Percentiles rank a stretch among this genome's conserved stretches.
These are phyloP conservation scores for Sugiyamaella americana DNA, from an alignment of 805 yeast genomes.

Conservation along the genomic window DNA sequence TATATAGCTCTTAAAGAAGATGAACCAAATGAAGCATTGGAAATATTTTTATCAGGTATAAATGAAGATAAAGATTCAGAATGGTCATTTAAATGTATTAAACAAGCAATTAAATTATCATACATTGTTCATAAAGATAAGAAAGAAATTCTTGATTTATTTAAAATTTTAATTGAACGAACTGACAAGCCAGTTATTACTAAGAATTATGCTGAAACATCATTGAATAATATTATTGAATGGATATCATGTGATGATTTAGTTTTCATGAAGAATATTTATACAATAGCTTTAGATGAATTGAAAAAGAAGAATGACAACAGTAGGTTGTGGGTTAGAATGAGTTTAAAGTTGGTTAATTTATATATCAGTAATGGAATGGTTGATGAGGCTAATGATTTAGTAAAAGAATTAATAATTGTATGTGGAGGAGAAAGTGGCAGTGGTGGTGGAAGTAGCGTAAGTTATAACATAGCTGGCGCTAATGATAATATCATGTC, in stretches of 20 bases:
- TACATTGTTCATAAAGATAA: conserved; percentile 17
- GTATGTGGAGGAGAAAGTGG: background rate
- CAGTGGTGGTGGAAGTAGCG: conserved; percentile 1
- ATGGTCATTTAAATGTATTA: conserved; percentile 32
- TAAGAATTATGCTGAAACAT: conserved; percentile 32
- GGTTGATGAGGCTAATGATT: conserved; percentile 5
- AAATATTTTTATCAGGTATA: conserved; percentile 20
- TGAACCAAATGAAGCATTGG: conserved; percentile 30
- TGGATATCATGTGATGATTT: conserved; percentile 20
- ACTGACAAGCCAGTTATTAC: conserved; percentile 21
- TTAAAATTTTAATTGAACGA: conserved; percentile 19
- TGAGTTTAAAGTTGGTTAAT: conserved; percentile 30
- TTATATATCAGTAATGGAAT: conserved; percentile 20
- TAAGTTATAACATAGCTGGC: background rate
- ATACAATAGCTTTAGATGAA: conserved; percentile 23
- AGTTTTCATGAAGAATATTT: conserved; percentile 25
- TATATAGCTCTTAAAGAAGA: conserved; percentile 27
- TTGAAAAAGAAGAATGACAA: conserved; percentile 23
- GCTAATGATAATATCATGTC: conserved; percentile 20
- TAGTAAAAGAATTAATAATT: conserved; percentile 4
- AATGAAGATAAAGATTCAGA: conserved; percentile 11
- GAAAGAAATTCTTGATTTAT: conserved; percentile 22
- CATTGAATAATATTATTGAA: conserved; percentile 30
- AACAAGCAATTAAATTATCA: conserved; percentile 33
- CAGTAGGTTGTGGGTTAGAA: conserved; percentile 29